Base-by-base conservation (phyloP, 225 moss, liverwort and hornwort species). In the Thuidium tamariscinum region DNA sequence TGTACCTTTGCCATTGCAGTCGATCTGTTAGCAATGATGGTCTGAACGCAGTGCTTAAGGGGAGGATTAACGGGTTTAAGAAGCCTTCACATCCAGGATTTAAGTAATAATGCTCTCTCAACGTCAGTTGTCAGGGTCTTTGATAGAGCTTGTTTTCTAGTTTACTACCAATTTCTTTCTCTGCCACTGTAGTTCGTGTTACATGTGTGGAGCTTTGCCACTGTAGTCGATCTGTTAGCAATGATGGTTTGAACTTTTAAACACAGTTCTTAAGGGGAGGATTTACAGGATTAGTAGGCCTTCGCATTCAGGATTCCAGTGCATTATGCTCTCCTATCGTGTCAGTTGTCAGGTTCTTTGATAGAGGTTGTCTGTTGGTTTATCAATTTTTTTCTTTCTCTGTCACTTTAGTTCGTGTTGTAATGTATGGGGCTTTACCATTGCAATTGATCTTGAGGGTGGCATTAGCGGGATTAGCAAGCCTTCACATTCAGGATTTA, bases 61-160 rank as follows among this genome's bases (percentile, higher is more conserved):
- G 54, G 26, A 19, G 52, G 37, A 52, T 52, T 52, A 82, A 37
- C 18, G 68, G 81, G 82, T 26, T 66, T 37, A 60, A 30, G 34
- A 54, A 21, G 61, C 36, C 30, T 77, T 76, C 48, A 48, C 57
- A 77, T 82, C 76, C 13, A 57, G 77, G 77, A 83, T 60, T 77
- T 59, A 27, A 68, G 60, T 69, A 44, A 15, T 46, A n/a, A 46
- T 29, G 42, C 46, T 44, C 42, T n/a, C 16, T 11, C 34, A 48
- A 41, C 60, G 71, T 75, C 74, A 73, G 55, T 55, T 68, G 11
- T 82, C 91, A 84, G 90, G 89, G 89, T 79, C 82, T 92, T 57
- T n/a, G 81, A 51, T n/a, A 65, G 65, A 81, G 81, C 10, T 51
- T 66, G 37, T 66, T 51, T 49, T 46, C 48, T 65, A 66, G 81